Base-by-base conservation (phyloP, 148 eudicot genomes). In the Arbutus unedo region DNA sequence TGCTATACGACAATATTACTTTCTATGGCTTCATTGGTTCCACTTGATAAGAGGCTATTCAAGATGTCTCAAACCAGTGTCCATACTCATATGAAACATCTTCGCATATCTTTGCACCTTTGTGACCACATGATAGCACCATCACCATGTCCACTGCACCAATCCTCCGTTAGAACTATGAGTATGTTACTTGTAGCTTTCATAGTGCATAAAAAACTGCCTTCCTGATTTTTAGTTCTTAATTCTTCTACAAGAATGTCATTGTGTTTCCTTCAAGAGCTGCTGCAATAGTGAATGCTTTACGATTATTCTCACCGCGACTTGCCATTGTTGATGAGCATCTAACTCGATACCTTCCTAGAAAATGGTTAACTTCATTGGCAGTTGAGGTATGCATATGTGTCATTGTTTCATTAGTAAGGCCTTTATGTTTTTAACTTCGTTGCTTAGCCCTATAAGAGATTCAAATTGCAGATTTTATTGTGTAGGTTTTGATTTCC, bases 271-370 rank as follows among this genome's bases (percentile, higher is more conserved):
- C 98, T 89, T 96, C 98, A 80, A 96, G 98, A 87, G 90, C 91
- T 80, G 93, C 88, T 78, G 98, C 98, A 8, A 96, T 96, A 72
- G 98, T 92, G 85, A 93, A 92, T 88, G 88, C 92, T 82, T 85
- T 96, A 67, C 92, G 98, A 23, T 76, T 96, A 84, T 91, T 96
- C 85, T 91, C 95, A 11, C 98, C 98, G 0, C 88, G 88, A 25
- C 98, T 96, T 84, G 98, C 98, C 77, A 94, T 96, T 88, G 94
- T 96, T 73, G 98, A 94, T 81, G 98, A 96, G 87, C 94, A 91
- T 83, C 83, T 96, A 88, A 90, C 93, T 19, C 81, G 87, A 68
- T 77, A 94, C 84, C 89, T 96, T 59, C 98, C 98, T 16, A 90
- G 85, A 89, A 87, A 92, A 62, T 96, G 98, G 98, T 86, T 96